Evolutionary conservation across 495 filamentous ascomycete species (phyloP), one percentile per base, ranked within the genome.

Genomic region (Aspergillus asperescens): DNA sequence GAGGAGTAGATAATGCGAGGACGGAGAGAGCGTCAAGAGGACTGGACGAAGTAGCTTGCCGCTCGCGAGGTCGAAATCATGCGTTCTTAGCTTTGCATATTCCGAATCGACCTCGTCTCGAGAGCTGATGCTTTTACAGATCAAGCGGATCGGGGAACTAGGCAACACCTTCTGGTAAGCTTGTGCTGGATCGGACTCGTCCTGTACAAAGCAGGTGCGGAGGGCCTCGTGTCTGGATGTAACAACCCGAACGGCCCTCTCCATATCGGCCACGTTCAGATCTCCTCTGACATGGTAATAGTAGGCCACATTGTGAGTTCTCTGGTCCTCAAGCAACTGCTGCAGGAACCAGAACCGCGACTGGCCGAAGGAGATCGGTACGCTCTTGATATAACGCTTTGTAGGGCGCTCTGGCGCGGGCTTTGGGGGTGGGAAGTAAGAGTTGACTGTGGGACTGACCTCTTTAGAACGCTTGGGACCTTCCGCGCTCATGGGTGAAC

Each of bases 181-280:
- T n/a, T n/a, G 27, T 29, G 27, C 27, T 29, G 27, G 27, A 29
- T 29, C 5, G 5, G 27, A n/a, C n/a, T 29, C 22, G 10, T 29
- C 27, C 5, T 29, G 27, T n/a, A 54, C 42, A 4, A 54, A 48
- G 35, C 46, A 41, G n/a, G 43, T 52, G 20, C 40, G 50, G 1
- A 45, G 20, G 1, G 50, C 18, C 16, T 52, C 40, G 19, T 52
- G 50, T 18, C 50, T 15, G 5, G 15, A 34, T 7, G 43, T 5
- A 31, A 25, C 25, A n/a, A 34, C 20, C 12, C 34, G 37, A 7
- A 52, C 12, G 4, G 49, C 49, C 1, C 18, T 7, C 15, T 42
- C 3, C 6, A 52, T 43, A 22, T 16, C 12, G 4, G 22, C 38
- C 0, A 43, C 13, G 3, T 19, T 3, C n/a, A 54, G 35, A 7